These are phyloP conservation scores for Chaetomium sp. DNA, from an alignment of 2,329 filamentous ascomycete genomes.

Conservation along the genomic window DNA sequence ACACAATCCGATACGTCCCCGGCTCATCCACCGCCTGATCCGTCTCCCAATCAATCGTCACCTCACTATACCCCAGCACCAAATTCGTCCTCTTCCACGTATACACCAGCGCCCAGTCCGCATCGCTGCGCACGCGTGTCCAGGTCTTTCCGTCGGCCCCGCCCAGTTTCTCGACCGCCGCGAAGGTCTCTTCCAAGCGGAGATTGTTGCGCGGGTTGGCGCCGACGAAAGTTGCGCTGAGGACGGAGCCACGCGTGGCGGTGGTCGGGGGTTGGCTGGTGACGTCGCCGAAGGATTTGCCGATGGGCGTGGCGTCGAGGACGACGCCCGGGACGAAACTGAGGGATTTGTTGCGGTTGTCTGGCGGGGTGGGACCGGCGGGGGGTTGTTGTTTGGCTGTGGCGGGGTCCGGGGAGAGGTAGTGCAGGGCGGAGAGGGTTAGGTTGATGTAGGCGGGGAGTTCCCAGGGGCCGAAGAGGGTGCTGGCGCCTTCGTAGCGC, in stretches of 20 bases:
- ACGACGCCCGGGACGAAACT: constrained; percentile 76
- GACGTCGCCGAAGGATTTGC: constrained; percentile 64
- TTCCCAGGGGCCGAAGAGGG: constrained; percentile 76
- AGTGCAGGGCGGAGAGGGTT: constrained; percentile 62
- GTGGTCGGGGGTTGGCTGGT: constrained; percentile 43
- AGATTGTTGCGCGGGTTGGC: constrained; percentile 87
- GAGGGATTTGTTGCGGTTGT: constrained; percentile 68
- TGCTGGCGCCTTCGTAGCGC: constrained; percentile 86
- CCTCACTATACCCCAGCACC: constrained; percentile 67
- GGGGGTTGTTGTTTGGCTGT: constrained; percentile 34
- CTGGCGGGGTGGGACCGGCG: constrained; percentile 55
- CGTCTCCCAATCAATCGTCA: constrained; percentile 72
- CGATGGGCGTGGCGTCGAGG: constrained; percentile 59
- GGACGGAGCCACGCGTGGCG: constrained; percentile 51
- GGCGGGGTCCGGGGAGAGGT: constrained; percentile 42
- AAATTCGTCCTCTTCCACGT: constrained; percentile 69
- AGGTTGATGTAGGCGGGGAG: constrained; percentile 83
- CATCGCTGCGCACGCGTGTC: constrained; percentile 64
- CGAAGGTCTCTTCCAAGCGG: constrained; percentile 68
- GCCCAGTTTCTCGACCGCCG: constrained; percentile 61
- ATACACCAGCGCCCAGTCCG: constrained; percentile 76
- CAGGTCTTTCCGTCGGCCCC: constrained; percentile 40
- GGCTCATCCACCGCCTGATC: constrained; percentile 39
- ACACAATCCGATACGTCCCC: constrained; percentile 69
- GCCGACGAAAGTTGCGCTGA: constrained; percentile 67